phyloP scores from a whole-genome alignment of 176 grass and related monocot genomes.

The Oryza longistaminata region DNA sequence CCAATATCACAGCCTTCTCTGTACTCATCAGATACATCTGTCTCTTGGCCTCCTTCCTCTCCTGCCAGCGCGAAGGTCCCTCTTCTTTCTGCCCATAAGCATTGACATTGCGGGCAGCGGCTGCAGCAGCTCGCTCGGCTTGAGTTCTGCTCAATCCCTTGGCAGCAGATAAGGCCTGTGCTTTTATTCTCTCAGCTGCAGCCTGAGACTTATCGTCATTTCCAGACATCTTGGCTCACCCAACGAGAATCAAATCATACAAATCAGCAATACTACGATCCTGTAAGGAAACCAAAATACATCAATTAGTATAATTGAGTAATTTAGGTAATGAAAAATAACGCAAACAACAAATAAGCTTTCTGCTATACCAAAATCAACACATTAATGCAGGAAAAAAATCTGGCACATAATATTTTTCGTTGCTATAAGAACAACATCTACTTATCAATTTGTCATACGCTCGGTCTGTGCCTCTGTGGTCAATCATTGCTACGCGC shows the following conservation, averaged over 20 bases:
- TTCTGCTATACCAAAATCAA: background rate
- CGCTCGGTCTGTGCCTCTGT: too few species aligned
- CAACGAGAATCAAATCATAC: background rate
- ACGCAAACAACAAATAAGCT: background rate
- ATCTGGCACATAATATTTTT: background rate
- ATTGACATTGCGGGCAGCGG: conserved; percentile 76
- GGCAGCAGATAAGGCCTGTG: conserved; percentile 54
- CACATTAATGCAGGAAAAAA: background rate
- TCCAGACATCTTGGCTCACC: conserved; percentile 52
- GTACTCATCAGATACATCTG: conserved; percentile 92
- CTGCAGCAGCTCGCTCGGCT: conserved; percentile 70
- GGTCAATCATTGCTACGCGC: background rate
- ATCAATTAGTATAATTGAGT: background rate
- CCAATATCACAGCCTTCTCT: conserved; percentile 70
- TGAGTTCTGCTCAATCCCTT: conserved; percentile 85
- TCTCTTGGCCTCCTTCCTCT: conserved; percentile 88
- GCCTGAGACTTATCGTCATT: conserved; percentile 57
- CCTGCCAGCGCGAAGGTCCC: conserved; percentile 71
- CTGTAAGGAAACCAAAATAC: conserved; percentile 19
- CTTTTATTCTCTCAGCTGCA: conserved; percentile 73
- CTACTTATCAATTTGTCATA: too few species aligned
- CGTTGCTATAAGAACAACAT: background rate
- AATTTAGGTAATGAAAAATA: background rate
- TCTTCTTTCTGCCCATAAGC: conserved; percentile 89
- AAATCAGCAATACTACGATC: background rate